A percentile compares a stretch with the other conserved stretches of the same genome.
Conservation (phyloP, 2,329 filamentous ascomycete genomes). For the Trichoderma hamatum region DNA sequence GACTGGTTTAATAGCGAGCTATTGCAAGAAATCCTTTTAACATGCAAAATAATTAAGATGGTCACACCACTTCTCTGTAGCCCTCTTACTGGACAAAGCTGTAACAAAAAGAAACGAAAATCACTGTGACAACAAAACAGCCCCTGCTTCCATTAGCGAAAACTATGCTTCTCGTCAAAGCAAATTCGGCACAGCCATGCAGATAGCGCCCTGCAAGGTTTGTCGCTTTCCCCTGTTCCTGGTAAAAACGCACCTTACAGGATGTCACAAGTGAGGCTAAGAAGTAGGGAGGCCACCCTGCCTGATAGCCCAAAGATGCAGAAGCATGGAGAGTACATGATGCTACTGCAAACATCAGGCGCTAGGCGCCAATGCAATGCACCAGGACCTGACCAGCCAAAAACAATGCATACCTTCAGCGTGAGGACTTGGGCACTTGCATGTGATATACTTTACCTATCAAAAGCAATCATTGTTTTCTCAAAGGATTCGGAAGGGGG, state of each 20-base stretch:
- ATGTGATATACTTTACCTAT: neutral
- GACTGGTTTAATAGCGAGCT: constrained; percentile 21
- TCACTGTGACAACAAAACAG: neutral
- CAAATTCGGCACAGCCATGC: neutral
- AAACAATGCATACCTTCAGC: neutral
- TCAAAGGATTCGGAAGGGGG: neutral
- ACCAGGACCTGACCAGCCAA: constrained; percentile 18
- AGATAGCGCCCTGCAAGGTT: neutral
- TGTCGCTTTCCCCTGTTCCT: neutral
- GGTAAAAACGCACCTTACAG: neutral
- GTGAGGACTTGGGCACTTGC: neutral
- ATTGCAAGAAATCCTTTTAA: neutral
- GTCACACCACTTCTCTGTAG: neutral
- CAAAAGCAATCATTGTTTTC: neutral
- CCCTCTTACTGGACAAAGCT: neutral
- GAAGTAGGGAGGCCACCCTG: neutral
- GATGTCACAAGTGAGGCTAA: neutral
- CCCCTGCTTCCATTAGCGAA: neutral
- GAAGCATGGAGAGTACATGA: constrained; percentile 5
- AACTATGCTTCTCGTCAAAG: neutral
- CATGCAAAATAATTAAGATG: neutral
- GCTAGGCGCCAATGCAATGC: constrained; percentile 22
- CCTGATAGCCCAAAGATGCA: constrained; percentile 20
- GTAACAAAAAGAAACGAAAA: neutral
- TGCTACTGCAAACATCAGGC: constrained; percentile 12